A percentile compares a stretch with the other conserved stretches of the same genome.
Conservation (phyloP, 2,329 filamentous ascomycete genomes). For the Talaromyces sp. region DNA sequence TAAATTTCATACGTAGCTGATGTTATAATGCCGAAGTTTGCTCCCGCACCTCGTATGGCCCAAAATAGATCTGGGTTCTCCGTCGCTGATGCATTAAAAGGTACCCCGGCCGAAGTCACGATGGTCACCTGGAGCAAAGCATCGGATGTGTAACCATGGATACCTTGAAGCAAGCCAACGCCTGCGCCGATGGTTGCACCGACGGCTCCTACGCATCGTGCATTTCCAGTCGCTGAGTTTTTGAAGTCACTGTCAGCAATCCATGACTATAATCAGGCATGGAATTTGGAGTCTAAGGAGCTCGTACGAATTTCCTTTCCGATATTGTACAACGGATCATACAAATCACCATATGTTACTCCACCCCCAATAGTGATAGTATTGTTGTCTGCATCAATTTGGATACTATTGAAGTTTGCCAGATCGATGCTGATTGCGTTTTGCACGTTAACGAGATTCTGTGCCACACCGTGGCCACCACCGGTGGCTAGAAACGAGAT, state of each 20-base stretch:
- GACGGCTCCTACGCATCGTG: conserved; percentile 6
- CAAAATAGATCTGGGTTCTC: conserved; percentile 31
- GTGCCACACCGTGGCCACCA: conserved; percentile 4
- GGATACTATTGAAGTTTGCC: conserved; percentile 22
- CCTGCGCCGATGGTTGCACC: conserved; percentile 12
- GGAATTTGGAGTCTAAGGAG: neutral
- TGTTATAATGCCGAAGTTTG: conserved; percentile 35
- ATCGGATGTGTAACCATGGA: conserved; percentile 10
- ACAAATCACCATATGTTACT: conserved; percentile 21
- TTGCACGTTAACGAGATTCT: conserved; percentile 10
- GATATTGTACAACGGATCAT: conserved; percentile 19
- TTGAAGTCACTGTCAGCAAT: neutral
- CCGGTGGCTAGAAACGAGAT: conserved; percentile 11
- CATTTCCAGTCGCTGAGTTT: conserved; percentile 7
- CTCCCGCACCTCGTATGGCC: conserved; percentile 32
- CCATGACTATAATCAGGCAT: neutral
- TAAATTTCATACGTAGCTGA: conserved; percentile 28
- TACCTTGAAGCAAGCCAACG: conserved; percentile 9
- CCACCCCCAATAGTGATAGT: conserved; percentile 24
- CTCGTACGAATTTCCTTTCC: conserved; percentile 27
- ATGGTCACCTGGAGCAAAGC: conserved; percentile 8
- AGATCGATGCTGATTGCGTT: conserved; percentile 28
- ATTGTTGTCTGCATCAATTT: conserved; percentile 17
- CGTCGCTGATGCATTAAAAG: conserved; percentile 24
- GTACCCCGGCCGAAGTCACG: conserved; percentile 34